A percentile compares a stretch with the other conserved stretches of the same genome.
Conservation (phyloP, 257 asterid genomes). For the Lithospermum erythrorhizon region DNA sequence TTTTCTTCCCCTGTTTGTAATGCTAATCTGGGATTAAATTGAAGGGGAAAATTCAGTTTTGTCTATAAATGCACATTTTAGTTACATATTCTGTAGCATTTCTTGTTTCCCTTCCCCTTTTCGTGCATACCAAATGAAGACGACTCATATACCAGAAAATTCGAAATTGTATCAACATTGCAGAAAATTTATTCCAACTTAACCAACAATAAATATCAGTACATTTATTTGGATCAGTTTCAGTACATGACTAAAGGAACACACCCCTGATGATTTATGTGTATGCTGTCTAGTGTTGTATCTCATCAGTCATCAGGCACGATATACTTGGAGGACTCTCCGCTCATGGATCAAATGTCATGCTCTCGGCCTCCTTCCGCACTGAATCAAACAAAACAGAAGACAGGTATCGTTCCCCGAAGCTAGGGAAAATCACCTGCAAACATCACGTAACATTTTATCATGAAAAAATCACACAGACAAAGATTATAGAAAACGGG, state of each 20-base stretch:
- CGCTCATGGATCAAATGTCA: constrained; percentile 58
- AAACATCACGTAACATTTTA: not conserved
- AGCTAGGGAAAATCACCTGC: constrained; percentile 82
- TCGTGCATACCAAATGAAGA: no score
- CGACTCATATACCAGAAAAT: no score
- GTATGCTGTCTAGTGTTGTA: not conserved
- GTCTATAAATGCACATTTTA: no score
- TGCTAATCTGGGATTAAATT: no score
- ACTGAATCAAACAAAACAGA: constrained; percentile 72
- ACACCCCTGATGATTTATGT: not conserved
- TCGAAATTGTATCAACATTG: not conserved
- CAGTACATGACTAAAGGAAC: not conserved
- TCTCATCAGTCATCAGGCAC: not conserved
- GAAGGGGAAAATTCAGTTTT: no score
- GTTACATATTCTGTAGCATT: no score
- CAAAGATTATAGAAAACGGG: not conserved
- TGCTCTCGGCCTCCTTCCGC: constrained; percentile 65
- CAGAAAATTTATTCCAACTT: not conserved
- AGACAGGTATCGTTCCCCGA: constrained; percentile 86
- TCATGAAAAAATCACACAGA: not conserved
- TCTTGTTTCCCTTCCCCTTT: no score
- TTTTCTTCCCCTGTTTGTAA: no score
- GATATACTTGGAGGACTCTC: not conserved
- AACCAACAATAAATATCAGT: not conserved
- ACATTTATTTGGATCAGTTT: not conserved